Base-by-base conservation (phyloP, 768 basidiomycete species). In the Termitomyces sp. region DNA sequence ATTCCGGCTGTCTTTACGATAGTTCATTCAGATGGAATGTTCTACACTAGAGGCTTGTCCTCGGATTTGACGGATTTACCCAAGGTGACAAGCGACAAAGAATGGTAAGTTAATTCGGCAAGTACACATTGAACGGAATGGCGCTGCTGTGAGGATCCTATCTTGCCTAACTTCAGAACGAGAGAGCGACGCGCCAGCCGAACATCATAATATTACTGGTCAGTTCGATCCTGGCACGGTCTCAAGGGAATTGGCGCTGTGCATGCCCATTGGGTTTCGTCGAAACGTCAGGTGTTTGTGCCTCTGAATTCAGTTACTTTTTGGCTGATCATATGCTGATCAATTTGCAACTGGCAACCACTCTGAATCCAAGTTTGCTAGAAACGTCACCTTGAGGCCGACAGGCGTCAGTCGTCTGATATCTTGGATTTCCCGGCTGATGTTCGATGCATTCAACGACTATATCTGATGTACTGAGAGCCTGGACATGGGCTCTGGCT, bases 51-150 rank as follows among this genome's bases (percentile, higher is more conserved):
- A 34, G 66, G 66, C 1, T 62, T 64, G 1, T 55, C 51, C 10
- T 64, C 66, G 7, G 70, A 70, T 49, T 71, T 53, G 60, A 70
- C 55, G 58, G 67, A 22, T 66, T 60, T 28, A 66, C 70, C n/a
- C 15, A 51, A 28, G 3, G 41, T 65, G 22, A 66, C 65, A 10
- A 62, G 62, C 2, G 70, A 71, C 56, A 15, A 50, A 22, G 70
- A 69, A 2, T 71, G 70, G 70, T 70, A n/a, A n/a, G n/a, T n/a
- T n/a, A n/a, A n/a, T n/a, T n/a, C n/a, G n/a, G n/a, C n/a, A n/a
- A n/a, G n/a, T n/a, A n/a, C n/a, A n/a, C n/a, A n/a, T n/a, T n/a
- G n/a, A n/a, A n/a, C n/a, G n/a, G n/a, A n/a, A n/a, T n/a, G n/a
- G n/a, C n/a, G n/a, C n/a, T n/a, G n/a, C n/a, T n/a, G n/a, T n/a